Base-by-base conservation (phyloP, 495 filamentous ascomycete genomes). In the Trichoderma orchidacearum region DNA sequence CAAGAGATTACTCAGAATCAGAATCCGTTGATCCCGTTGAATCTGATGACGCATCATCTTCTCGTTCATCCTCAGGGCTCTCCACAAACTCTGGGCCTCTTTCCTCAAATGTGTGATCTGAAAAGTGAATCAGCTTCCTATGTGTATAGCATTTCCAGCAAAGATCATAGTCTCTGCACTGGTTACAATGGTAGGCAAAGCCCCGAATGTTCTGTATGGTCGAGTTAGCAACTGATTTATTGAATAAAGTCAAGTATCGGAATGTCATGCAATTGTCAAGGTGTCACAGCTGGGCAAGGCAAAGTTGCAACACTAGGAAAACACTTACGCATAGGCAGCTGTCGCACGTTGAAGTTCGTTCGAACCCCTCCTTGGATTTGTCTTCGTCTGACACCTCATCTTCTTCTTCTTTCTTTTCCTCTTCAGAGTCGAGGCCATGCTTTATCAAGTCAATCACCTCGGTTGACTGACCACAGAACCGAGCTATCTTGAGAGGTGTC, bases 401-500 rank as follows among this genome's bases (percentile, higher is more conserved):
- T 15, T 48, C 21, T 4, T 48, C 41, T 8, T 48, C 27, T 2
- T 48, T 23, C 21, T 48, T 48, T 48, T 48, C 21, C 12, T 48
- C 41, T 13, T 15, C 41, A 27, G 41, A 25, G 27, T 12, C 41
- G 21, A 48, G 41, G 9, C 41, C 41, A 27, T 48, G 18, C 41
- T 48, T 48, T 23, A 48, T 9, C 21, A 48, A 23, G 21, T 48
- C 21, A 48, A 48, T 48, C 18, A 48, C 21, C 15, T 48, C 41
- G 9, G 23, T 23, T 9, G 6, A 4, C 7, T 15, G 13, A 30
- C 34, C 32, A 25, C 30, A 27, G 23, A 56, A 60, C 28, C 34
- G 30, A 11, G 55, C 59, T 1, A 60, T 38, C 21, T 18, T 53
- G 17, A 9, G 9, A 2, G 59, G 59, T n/a, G 55, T 57, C 30